Conservation (phyloP, 2,329 filamentous ascomycete genomes). For the Endothia cerciana region DNA sequence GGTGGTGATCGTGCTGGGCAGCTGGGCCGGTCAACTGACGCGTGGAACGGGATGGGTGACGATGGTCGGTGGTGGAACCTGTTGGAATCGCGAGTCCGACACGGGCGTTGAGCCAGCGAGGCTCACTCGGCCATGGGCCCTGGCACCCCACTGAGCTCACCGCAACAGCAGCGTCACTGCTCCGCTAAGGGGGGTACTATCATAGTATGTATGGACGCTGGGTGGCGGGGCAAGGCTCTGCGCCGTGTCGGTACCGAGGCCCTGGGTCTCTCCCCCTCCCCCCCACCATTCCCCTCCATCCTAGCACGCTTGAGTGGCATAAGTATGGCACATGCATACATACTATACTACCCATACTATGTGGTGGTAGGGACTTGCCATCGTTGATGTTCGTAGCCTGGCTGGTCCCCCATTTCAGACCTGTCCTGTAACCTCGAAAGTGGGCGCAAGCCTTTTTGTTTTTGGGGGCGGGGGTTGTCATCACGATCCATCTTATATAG, state of each 20-base stretch:
- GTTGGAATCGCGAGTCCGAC: conserved; percentile 34
- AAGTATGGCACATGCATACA: too few species aligned
- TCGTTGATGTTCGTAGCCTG: too few species aligned
- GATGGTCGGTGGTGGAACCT: conserved; percentile 30
- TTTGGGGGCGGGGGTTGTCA: too few species aligned
- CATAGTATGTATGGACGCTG: too few species aligned
- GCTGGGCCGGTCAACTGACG: not conserved
- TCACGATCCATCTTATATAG: too few species aligned
- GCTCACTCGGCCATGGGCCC: too few species aligned
- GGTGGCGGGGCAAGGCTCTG: not conserved
- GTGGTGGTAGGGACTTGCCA: too few species aligned
- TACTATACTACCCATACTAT: too few species aligned
- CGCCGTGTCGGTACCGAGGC: conserved; percentile 10
- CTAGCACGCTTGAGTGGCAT: not conserved
- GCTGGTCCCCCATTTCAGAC: too few species aligned
- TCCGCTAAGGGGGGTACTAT: not conserved
- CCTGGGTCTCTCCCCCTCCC: not conserved
- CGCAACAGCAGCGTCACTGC: conserved; percentile 33
- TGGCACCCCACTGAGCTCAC: conserved; percentile 4
- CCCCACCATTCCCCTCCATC: too few species aligned
- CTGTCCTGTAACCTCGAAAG: too few species aligned
- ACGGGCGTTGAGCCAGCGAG: conserved; percentile 7
- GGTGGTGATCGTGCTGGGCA: not conserved
- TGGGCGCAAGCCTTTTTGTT: too few species aligned
- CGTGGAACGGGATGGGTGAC: not conserved